Evolutionary conservation across 192 early-diverging fungal genomes (phyloP).

Genomic region (Entomortierella lignicola): DNA sequence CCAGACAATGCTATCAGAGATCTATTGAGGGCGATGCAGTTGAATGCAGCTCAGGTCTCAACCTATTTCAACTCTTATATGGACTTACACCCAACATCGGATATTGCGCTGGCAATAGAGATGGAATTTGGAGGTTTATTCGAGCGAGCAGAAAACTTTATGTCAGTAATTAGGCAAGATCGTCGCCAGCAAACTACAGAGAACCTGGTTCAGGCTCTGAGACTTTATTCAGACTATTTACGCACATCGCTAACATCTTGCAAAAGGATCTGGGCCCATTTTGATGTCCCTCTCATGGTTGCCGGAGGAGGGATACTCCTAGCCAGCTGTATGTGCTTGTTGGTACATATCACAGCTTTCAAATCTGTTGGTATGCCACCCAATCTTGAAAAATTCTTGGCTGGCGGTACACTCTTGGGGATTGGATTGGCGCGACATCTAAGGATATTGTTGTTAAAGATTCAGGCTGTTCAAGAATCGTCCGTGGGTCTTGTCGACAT

Average conservation of each 20-base stretch:
- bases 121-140: conserved; percentile 39
- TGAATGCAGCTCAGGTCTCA: conserved; percentile 78
- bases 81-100: conserved; percentile 59
- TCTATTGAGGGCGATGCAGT: conserved; percentile 64
- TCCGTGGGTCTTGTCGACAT: conserved; percentile 51
- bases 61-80: conserved; percentile 73
- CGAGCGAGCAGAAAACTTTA: conserved; percentile 37
- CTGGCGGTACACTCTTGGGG: conserved; percentile 28
- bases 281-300: conserved; percentile 83
- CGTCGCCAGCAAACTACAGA: conserved; percentile 5
- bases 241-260: conserved; percentile 73
- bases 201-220: conserved; percentile 29
- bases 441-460: conserved; percentile 20
- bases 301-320: conserved; percentile 74
- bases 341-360: conserved; percentile 34
- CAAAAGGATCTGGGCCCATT: conserved; percentile 92
- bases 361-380: conserved; percentile 21
- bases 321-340: conserved; percentile 47
- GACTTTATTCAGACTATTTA: conserved; percentile 62
- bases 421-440: conserved; percentile 22
- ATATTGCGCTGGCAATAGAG: conserved; percentile 61
- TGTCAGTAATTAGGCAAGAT: conserved; percentile 26
- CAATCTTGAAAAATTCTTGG: conserved; percentile 25
- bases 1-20: conserved; percentile 38
- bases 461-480: conserved; percentile 23